phyloP scores from a whole-genome alignment of 139 green algal species.

The Marvania coccoides region DNA sequence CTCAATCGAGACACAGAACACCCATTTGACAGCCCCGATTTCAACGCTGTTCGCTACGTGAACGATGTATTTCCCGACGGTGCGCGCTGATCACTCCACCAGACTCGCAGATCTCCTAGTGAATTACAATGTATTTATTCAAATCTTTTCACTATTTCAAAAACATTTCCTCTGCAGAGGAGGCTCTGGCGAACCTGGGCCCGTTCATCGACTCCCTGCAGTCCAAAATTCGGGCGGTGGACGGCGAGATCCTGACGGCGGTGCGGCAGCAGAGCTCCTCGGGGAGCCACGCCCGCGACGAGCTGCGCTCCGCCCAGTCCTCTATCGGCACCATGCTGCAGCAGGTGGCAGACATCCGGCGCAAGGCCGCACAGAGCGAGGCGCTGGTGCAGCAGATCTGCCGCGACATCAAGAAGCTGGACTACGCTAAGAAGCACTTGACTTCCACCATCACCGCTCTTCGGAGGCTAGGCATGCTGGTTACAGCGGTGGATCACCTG shows the following conservation, averaged over 20 bases:
- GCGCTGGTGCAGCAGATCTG: slow-evolving; percentile 96
- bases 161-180: slow-evolving; percentile 45
- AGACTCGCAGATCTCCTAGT: neutral
- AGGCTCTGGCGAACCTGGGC: slow-evolving; percentile 67
- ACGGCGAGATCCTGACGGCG: slow-evolving; percentile 83
- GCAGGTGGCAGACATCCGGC: slow-evolving; percentile 81
- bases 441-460: slow-evolving; percentile 92
- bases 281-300: slow-evolving; percentile 49
- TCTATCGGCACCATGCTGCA: slow-evolving; percentile 73
- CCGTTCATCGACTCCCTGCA: slow-evolving; percentile 66
- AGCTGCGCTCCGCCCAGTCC: slow-evolving; percentile 52
- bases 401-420: slow-evolving; percentile 93
- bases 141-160: neutral
- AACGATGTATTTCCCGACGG: slow-evolving; percentile 85
- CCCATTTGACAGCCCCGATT: slow-evolving; percentile 65
- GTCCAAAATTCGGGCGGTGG: slow-evolving; percentile 73
- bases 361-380: slow-evolving; percentile 85
- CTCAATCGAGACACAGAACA: slow-evolving; percentile 28
- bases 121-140: neutral
- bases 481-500: slow-evolving; percentile 62
- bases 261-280: slow-evolving; percentile 76
- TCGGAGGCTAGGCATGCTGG: slow-evolving; percentile 88
- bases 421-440: slow-evolving; percentile 94
- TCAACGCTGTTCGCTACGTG: slow-evolving; percentile 70
- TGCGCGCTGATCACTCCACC: slow-evolving; percentile 14